These are phyloP conservation scores for Ophiostoma montium DNA, from an alignment of 2,329 filamentous ascomycete genomes.

Conservation along the genomic window DNA sequence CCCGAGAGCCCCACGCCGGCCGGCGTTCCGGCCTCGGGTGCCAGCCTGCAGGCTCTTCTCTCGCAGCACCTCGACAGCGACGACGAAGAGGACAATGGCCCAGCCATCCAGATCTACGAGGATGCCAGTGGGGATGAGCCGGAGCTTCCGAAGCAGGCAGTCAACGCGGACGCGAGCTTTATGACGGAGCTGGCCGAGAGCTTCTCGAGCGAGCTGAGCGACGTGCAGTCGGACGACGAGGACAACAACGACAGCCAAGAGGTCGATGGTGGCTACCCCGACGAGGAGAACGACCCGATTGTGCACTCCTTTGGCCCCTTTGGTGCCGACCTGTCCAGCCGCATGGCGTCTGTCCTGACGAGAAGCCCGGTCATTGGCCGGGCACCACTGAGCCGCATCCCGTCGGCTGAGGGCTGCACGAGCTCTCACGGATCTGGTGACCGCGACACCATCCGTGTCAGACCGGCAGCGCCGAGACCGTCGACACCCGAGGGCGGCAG, in stretches of 20 bases:
- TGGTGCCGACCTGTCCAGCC: constrained; percentile 69
- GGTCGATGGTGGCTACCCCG: constrained; percentile 61
- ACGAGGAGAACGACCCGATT: constrained; percentile 90
- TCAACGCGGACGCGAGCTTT: constrained; percentile 28
- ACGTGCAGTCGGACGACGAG: constrained; percentile 39
- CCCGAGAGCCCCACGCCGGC: constrained; percentile 54
- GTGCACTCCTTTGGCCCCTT: constrained; percentile 86
- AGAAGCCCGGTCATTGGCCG: constrained; percentile 41
- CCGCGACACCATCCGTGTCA: neutral
- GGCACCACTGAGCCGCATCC: constrained; percentile 7
- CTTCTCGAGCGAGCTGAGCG: constrained; percentile 44
- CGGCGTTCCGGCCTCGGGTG: constrained; percentile 25
- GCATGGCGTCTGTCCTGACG: constrained; percentile 64
- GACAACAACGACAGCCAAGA: constrained; percentile 59
- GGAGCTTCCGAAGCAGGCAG: constrained; percentile 24
- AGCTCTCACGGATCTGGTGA: constrained; percentile 8
- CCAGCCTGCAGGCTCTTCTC: constrained; percentile 30
- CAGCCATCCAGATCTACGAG: constrained; percentile 55
- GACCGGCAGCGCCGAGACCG: neutral
- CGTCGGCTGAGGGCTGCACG: constrained; percentile 11
- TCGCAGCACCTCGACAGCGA: constrained; percentile 20
- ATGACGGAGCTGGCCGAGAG: constrained; percentile 35
- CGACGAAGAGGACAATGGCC: constrained; percentile 17
- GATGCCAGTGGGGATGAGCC: constrained; percentile 47
- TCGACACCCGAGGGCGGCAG: neutral